These are phyloP conservation scores for Rhodotorula sp. DNA, from an alignment of 1,284 basidiomycete genomes.

Conservation along the genomic window DNA sequence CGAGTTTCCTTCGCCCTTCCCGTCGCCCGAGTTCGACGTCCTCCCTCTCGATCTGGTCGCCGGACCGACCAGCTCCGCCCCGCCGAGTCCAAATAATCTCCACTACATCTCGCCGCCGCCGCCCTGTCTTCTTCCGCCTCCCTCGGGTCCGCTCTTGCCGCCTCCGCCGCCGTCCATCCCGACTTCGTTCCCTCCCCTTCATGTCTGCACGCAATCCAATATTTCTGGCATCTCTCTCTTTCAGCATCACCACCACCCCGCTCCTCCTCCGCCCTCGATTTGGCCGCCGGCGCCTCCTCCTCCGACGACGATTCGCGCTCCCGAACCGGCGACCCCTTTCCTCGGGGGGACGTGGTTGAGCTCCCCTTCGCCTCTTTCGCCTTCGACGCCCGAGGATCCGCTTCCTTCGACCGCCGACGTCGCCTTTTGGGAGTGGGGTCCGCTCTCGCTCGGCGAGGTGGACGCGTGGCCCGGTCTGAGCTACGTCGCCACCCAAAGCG, in stretches of 20 bases:
- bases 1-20: too few species aligned
- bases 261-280: background rate
- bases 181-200: background rate
- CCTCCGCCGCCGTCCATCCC: background rate
- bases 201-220: background rate
- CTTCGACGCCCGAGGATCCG: background rate
- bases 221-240: background rate
- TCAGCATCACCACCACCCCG: background rate
- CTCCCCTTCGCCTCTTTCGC: background rate
- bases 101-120: background rate
- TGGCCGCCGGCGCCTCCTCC: background rate
- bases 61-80: too few species aligned
- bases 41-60: too few species aligned
- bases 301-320: background rate
- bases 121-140: background rate
- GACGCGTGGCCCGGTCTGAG: background rate
- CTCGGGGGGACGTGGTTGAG: too few species aligned
- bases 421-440: slow-evolving; percentile 6
- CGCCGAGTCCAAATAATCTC: background rate
- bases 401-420: background rate
- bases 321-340: too few species aligned
- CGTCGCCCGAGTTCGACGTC: too few species aligned
- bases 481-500: slow-evolving; percentile 6
- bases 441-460: slow-evolving; percentile 3
- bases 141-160: background rate